Percentiles rank a stretch among this genome's conserved stretches.
Evolutionary conservation across 495 filamentous ascomycete genomes (phyloP).

Genomic region (Hyaloscypha bicolor): DNA sequence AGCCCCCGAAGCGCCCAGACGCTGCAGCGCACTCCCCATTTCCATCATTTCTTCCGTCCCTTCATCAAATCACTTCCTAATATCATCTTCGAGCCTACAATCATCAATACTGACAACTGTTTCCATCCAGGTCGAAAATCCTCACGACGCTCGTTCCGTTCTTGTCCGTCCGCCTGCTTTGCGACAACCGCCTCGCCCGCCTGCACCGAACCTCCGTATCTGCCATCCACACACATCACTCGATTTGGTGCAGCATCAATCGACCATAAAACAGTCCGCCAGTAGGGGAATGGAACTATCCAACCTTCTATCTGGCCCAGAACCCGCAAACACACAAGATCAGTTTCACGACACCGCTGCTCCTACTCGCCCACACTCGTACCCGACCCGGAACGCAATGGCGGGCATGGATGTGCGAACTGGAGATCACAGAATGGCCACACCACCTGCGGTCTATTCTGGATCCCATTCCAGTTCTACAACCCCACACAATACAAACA

Average conservation of each 20-base stretch:
- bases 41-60: constrained; percentile 27
- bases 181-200: constrained; percentile 25
- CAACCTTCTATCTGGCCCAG: constrained; percentile 22
- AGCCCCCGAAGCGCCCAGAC: constrained; percentile 27
- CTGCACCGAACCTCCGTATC: constrained; percentile 17
- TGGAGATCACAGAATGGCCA: constrained; percentile 30
- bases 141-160: constrained; percentile 27
- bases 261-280: constrained; percentile 2
- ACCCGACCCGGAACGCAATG: constrained; percentile 36
- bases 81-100: constrained; percentile 21
- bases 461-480: constrained; percentile 29
- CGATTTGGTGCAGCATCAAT: constrained; percentile 6
- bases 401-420: constrained; percentile 22
- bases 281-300: constrained; percentile 22
- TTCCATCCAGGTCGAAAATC: constrained; percentile 24
- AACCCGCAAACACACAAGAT: constrained; percentile 25
- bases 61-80: constrained; percentile 25
- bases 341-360: constrained; percentile 25
- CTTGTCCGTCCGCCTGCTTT: constrained; percentile 29
- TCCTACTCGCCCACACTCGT: constrained; percentile 27
- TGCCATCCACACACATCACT: constrained; percentile 15
- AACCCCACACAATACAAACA: constrained; percentile 41
- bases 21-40: constrained; percentile 23
- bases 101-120: constrained; percentile 21
- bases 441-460: constrained; percentile 26